phyloP scores from a whole-genome alignment of 23 red algal species.

The Chondrus crispus region DNA sequence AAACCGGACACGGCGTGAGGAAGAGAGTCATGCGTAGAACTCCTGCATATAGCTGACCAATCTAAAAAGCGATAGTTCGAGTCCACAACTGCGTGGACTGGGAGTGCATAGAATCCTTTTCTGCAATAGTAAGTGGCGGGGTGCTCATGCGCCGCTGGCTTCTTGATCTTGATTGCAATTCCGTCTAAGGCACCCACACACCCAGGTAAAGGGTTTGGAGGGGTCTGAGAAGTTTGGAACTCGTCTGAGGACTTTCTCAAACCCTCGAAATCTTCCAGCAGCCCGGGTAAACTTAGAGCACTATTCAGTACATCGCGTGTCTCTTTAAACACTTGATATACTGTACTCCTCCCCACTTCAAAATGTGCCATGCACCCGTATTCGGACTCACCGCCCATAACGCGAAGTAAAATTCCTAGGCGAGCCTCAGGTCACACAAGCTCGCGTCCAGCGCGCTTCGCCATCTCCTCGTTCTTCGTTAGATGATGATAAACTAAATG shows the following conservation, averaged over 20 bases:
- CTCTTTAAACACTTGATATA: too few species aligned
- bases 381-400: too few species aligned
- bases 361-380: too few species aligned
- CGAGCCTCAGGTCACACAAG: too few species aligned
- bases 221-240: neutral
- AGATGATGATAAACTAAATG: too few species aligned
- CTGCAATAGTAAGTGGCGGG: neutral
- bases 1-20: neutral
- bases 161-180: neutral
- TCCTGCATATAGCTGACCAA: neutral
- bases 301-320: too few species aligned
- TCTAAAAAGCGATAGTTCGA: neutral
- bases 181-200: neutral
- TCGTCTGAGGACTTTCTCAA: neutral
- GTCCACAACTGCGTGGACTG: neutral
- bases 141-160: neutral
- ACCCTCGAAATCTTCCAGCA: neutral
- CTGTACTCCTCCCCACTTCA: too few species aligned
- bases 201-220: neutral
- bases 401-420: too few species aligned
- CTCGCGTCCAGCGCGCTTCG: too few species aligned
- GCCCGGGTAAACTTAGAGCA: too few species aligned
- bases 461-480: too few species aligned
- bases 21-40: neutral
- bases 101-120: slow-evolving; percentile 20